Evolutionary conservation across 495 filamentous ascomycete species (phyloP).

Genomic region (Evernia prunastri): DNA sequence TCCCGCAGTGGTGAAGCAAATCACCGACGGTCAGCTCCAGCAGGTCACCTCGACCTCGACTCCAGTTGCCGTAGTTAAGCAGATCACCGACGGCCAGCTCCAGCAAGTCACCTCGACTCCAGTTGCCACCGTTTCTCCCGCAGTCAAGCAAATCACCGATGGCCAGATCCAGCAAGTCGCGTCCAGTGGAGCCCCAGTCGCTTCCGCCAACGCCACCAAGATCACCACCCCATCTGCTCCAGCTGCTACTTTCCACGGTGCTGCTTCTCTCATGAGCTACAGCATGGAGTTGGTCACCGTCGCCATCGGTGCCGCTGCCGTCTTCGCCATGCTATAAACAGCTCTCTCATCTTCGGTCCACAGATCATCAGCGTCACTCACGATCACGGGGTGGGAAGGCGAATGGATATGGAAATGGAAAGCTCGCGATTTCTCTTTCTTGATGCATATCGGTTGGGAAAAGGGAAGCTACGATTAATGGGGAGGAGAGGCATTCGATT

Average conservation of each 20-base stretch:
- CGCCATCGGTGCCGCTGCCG: constrained; percentile 40
- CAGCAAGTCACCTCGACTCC: constrained; percentile 26
- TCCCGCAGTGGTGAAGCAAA: constrained; percentile 26
- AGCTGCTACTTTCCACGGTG: constrained; percentile 29
- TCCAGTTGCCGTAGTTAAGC: constrained; percentile 12
- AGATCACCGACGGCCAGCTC: constrained; percentile 25
- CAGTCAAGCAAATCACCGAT: constrained; percentile 16
- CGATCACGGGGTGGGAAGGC: background rate
- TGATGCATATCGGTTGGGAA: constrained; percentile 15
- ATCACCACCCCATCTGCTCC: constrained; percentile 15
- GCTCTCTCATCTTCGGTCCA: background rate
- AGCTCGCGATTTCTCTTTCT: constrained; percentile 5
- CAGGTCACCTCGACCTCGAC: constrained; percentile 28
- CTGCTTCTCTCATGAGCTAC: constrained; percentile 31
- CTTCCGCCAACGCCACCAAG: constrained; percentile 22
- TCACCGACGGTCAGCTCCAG: constrained; percentile 26
- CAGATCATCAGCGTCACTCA: background rate
- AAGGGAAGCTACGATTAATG: constrained; percentile 20
- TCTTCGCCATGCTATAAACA: constrained; percentile 40
- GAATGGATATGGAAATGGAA: constrained; percentile 4
- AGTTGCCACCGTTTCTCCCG: constrained; percentile 4
- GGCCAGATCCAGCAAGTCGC: constrained; percentile 18
- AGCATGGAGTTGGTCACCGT: constrained; percentile 35
- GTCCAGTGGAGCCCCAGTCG: constrained; percentile 20
- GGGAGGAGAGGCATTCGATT: constrained; percentile 14